Percentiles rank a stretch among this genome's conserved stretches.
phyloP scores from a whole-genome alignment of 83 land plant species.

The Picea abies region DNA sequence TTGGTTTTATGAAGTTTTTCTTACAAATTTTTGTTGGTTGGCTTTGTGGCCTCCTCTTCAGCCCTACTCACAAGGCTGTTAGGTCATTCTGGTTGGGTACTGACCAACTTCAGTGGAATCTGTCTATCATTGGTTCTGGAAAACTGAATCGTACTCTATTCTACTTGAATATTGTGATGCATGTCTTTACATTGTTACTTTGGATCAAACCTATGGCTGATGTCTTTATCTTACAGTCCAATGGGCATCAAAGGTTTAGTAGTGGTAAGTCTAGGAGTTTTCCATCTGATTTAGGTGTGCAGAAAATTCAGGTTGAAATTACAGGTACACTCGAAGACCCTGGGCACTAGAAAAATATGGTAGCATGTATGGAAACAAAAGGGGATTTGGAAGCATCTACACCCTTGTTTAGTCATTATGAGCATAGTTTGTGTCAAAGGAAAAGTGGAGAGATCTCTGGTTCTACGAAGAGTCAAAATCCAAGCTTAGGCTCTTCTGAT shows the following conservation, averaged over 20 bases:
- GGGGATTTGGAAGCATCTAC: background rate
- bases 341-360: constrained; percentile 7
- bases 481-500: background rate
- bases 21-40: constrained; percentile 50
- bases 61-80: constrained; percentile 50
- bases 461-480: constrained; percentile 6
- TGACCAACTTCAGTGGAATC: constrained; percentile 71
- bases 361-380: background rate
- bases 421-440: background rate
- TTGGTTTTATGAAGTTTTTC: constrained; percentile 29
- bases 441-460: constrained; percentile 6
- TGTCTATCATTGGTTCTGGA: constrained; percentile 57
- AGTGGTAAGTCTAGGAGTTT: background rate
- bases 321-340: background rate
- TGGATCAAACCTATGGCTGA: constrained; percentile 66
- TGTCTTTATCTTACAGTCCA: constrained; percentile 17
- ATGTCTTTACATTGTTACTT: constrained; percentile 46
- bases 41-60: constrained; percentile 46
- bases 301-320: constrained; percentile 12
- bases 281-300: constrained; percentile 13
- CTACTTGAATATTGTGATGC: constrained; percentile 33
- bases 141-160: constrained; percentile 37
- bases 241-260: background rate
- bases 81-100: constrained; percentile 85
- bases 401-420: background rate